Evolutionary conservation across 345 rosid genomes (phyloP), one percentile per base, ranked within the genome.

Genomic region (Excoecaria agallocha): DNA sequence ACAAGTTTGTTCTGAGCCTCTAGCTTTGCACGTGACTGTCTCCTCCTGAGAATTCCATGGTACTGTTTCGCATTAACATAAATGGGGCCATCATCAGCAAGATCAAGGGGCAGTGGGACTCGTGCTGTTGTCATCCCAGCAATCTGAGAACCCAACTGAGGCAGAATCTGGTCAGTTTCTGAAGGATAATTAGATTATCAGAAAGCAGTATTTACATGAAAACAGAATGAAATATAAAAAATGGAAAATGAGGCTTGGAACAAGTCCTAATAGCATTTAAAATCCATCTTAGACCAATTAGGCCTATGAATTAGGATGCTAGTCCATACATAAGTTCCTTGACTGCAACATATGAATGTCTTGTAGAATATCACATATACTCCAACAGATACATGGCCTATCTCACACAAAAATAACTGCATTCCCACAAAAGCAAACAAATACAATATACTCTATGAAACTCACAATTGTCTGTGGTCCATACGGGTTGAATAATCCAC

Each of bases 21-120:
- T 9, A 81, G 80, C 82, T 83, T 86, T 11, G 87, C 87, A 12
- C 90, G 86, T 6, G 84, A 84, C 64, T 81, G 82, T 71, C 90
- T 84, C 75, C 90, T 81, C 46, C 86, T 78, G 11, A 87, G 83
- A 68, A 87, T 87, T 52, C 86, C 90, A 45, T 81, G 80, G 78
- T 87, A 87, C 70, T 87, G 90, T 75, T 87, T 87, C 38, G 86
- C 85, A 62, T 86, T 86, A 30, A 86, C 89, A 10, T 55, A 86
- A 71, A 84, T 84, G 15, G 86, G 86, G 11, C 82, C 85, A 20
- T 84, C 89, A 58, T 84, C 84, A 9, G 85, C 58, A 48, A 82
- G 68, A 76, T 78, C 80, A 55, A 81, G 76, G 2, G 89, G 89
- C 66, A 86, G 74, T 13, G 89, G 84, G 19, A 87, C 84, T 41